These are phyloP conservation scores for Nelumbo lutea DNA, from an alignment of 164 flowering plant genomes.

Conservation along the genomic window DNA sequence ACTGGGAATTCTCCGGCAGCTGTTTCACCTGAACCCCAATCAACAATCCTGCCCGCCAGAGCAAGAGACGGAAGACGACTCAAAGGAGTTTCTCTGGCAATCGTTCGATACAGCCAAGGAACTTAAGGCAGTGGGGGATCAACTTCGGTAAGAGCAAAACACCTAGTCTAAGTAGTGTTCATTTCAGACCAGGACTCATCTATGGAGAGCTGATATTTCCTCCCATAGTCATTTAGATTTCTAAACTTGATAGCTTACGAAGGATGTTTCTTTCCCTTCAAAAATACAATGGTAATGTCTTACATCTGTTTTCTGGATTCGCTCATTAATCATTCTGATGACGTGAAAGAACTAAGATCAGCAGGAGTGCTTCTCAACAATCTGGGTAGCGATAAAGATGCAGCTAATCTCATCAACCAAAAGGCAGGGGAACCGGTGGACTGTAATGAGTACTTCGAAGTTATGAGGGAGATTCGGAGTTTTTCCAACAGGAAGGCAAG, in stretches of 20 bases:
- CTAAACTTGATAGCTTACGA: slow-evolving; percentile 11
- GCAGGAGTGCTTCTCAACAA: slow-evolving; percentile 11
- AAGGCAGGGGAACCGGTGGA: slow-evolving; percentile 12
- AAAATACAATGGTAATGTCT: slow-evolving; percentile 4
- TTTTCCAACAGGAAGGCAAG: neutral
- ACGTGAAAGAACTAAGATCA: slow-evolving; percentile 18
- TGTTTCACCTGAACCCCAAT: too few relatives aligned
- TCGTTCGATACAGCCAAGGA: slow-evolving; percentile 6
- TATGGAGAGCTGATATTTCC: neutral
- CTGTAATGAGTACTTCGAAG: neutral
- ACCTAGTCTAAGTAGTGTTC: neutral
- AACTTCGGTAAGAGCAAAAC: neutral
- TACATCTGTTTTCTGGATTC: slow-evolving; percentile 11
- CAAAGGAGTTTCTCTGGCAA: too few relatives aligned
- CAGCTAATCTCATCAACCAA: slow-evolving; percentile 22
- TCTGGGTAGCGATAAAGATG: slow-evolving; percentile 26
- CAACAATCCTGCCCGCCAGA: too few relatives aligned
- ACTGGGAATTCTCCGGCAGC: too few relatives aligned
- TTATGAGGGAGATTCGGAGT: neutral
- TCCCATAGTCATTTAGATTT: neutral
- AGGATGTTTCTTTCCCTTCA: neutral
- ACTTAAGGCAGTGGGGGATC: slow-evolving; percentile 6
- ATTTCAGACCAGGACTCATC: neutral
- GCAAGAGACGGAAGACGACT: too few relatives aligned
- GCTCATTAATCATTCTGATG: slow-evolving; percentile 9